phyloP scores from a whole-genome alignment of 2,329 filamentous ascomycete genomes.

The Blastomyces gilchristii region DNA sequence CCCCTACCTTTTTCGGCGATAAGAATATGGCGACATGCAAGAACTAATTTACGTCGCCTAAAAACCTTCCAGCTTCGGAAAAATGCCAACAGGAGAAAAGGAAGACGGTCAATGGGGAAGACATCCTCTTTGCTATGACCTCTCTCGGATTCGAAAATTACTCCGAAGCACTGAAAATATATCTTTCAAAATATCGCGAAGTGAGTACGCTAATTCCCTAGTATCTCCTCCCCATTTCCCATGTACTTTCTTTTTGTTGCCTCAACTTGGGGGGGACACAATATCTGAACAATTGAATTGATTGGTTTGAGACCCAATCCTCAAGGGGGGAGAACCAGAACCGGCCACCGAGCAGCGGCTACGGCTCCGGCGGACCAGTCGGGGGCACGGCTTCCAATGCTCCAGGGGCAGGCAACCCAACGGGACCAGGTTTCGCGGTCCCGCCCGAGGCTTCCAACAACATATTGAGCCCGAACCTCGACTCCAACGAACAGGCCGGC shows the following conservation, averaged over 20 bases:
- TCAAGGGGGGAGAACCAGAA: slow-evolving; percentile 57
- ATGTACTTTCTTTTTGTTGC: slow-evolving; percentile 29
- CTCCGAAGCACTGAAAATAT: slow-evolving; percentile 94
- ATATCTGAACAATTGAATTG: slow-evolving; percentile 42
- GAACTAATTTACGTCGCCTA: slow-evolving; percentile 9
- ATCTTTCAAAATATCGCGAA: slow-evolving; percentile 93
- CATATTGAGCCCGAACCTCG: slow-evolving; percentile 36
- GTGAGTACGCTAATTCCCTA: slow-evolving; percentile 49
- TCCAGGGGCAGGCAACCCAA: slow-evolving; percentile 21
- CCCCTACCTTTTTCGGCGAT: slow-evolving; percentile 1
- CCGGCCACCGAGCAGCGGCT: slow-evolving; percentile 44
- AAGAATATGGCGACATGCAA: slow-evolving; percentile 8
- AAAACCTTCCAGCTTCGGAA: slow-evolving; percentile 65
- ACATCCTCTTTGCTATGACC: slow-evolving; percentile 98
- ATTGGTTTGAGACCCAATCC: slow-evolving; percentile 63
- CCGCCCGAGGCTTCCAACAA: slow-evolving; percentile 36
- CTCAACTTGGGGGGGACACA: slow-evolving; percentile 28
- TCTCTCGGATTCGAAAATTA: slow-evolving; percentile 99
- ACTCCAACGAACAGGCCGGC: slow-evolving; percentile 37
- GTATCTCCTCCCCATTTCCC: slow-evolving; percentile 14
- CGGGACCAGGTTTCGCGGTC: slow-evolving; percentile 27
- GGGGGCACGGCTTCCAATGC: slow-evolving; percentile 19
- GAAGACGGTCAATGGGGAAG: slow-evolving; percentile 97
- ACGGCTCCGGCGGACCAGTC: slow-evolving; percentile 29
- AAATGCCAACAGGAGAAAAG: slow-evolving; percentile 99